Evolutionary conservation across 176 grass and related monocot genomes (phyloP).

Genomic region (Eragrostis curvula): DNA sequence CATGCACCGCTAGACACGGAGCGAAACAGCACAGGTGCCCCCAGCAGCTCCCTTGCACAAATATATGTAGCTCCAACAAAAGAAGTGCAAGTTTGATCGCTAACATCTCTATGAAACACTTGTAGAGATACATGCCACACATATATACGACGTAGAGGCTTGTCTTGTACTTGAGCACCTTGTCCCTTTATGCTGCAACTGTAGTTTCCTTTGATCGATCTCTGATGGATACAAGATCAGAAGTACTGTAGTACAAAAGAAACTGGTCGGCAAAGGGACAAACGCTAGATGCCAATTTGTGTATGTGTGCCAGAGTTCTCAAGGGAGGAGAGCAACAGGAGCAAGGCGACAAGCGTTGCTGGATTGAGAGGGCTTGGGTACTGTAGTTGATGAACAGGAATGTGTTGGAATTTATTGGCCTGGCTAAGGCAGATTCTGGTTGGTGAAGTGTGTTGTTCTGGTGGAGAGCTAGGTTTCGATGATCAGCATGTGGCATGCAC

Average conservation of each 20-base stretch:
- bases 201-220: conserved; percentile 34
- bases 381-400: conserved; percentile 26
- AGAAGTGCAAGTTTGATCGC: background rate
- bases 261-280: conserved; percentile 42
- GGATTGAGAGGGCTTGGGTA: conserved; percentile 1
- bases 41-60: background rate
- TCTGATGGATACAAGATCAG: background rate
- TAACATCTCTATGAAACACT: no score
- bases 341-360: conserved; percentile 47
- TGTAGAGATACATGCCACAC: background rate
- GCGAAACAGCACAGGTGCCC: background rate
- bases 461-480: background rate
- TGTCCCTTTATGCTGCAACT: conserved; percentile 37
- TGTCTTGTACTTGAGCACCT: conserved; percentile 31
- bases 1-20: background rate
- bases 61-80: background rate
- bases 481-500: background rate
- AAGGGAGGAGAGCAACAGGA: conserved; percentile 39
- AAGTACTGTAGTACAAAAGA: background rate
- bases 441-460: background rate
- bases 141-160: background rate
- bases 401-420: conserved; percentile 46
- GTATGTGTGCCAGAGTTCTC: conserved; percentile 28
- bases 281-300: conserved; percentile 21
- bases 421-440: conserved; percentile 20